Evolutionary conservation across 257 asterid genomes (phyloP), one percentile per base, ranked within the genome.

Genomic region (Penstemon barbatus): DNA sequence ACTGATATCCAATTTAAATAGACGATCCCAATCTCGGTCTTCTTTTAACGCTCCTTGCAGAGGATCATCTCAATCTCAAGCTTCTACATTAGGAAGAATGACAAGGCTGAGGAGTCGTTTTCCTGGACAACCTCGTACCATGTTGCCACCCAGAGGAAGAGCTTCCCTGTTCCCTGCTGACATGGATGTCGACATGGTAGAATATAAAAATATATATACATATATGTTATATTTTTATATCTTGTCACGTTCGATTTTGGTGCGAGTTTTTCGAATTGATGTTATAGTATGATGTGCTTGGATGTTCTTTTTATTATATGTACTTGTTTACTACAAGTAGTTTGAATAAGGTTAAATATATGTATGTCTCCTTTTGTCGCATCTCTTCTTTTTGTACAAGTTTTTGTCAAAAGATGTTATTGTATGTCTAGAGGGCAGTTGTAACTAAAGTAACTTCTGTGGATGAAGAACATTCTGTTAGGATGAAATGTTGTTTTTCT

Each of bases 111-210:
- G 98, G 81, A 78, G 56, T 75, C 89, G 86, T 77, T 85, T 90
- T 82, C 93, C 89, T 43, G 94, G 93, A 71, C 86, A 70, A 45
- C 82, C 94, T 53, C 89, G 86, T 44, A 68, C 95, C 40, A 4
- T 86, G 59, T 67, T 82, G 68, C 65, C 86, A 58, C 46, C 87
- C 18, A 66, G 76, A 70, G 84, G 74, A 66, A 77, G 87, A 76
- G 64, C 73, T 65, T 74, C 96, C 54, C 4, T 86, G 43, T 92
- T 92, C 79, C 95, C 96, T 37, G 74, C 86, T 57, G 82, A 74
- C 74, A 88, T 92, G 97, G 95, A 92, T 81, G 70, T 90, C 18
- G 98, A 90, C 61, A 68, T 73, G 93, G 98, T 92, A 88, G 33
- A 25, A 25, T 25, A 25, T 25, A 25, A 25, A 25, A 25, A 25